Base-by-base conservation (phyloP, 2,329 filamentous ascomycete species). In the Diaporthe vexans region DNA sequence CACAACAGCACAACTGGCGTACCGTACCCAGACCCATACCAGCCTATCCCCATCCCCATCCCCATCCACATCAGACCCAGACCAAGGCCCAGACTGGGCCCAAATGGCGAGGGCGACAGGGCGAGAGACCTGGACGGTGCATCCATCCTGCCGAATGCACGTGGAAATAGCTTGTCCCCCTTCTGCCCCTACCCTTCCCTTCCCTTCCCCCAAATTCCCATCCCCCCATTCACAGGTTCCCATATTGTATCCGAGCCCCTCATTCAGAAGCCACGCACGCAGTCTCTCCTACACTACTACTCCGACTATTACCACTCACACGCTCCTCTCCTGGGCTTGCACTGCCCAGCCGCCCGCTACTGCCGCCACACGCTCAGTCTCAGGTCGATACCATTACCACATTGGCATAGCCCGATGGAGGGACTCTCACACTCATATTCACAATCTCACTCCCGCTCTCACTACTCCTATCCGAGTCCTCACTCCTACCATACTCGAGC, bases 161-260 rank as follows among this genome's bases (percentile, higher is more conserved):
- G 71, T 69, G 71, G 61, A 40, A 73, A 73, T 68, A 57, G 37
- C 59, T 56, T 67, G 71, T 65, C 58, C 48, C 46, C 37, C 40
- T 21, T 21, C 24, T 43, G 17, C 33, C 29, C 61, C 33, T 5
- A n/a, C n/a, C 10, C 57, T 26, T 2, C 35, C 35, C 35, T 11
- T 37, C 37, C 3, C 37, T 40, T 13, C 11, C 10, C 37, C 37
- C 10, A 40, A 40, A 13, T 29, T 33, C 21, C 43, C 37, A 24
- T 37, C 15, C 40, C 40, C 17, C 33, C 29, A 33, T 33, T 33
- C 29, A 33, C 29, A 33, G 29, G 29, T 33, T 33, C 46, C 57
- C 57, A 72, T 43, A 43, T 35, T 65, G 46, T 67, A 52, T 52
- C 46, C 61, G 57, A 48, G 35, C 51, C 33, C 51, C 51, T 65